Base-by-base conservation (phyloP, 2,329 filamentous ascomycete genomes). In the Pestalotiopsis sp. region DNA sequence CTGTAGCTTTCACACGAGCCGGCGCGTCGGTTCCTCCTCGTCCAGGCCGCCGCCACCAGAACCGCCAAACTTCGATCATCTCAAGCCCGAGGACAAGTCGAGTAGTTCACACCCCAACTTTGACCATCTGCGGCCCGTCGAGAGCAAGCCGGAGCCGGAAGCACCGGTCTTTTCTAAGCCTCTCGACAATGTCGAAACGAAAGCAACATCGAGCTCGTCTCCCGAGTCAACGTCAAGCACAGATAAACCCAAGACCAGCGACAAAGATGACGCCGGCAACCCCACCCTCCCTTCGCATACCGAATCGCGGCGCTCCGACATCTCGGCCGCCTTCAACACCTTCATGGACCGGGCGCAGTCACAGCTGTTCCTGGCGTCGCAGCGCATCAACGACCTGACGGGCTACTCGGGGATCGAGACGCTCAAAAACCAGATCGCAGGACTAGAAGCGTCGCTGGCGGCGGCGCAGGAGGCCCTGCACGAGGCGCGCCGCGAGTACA, bases 321-420 rank as follows among this genome's bases (percentile, higher is more conserved):
- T 84, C 30, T 81, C 80, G 17, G 80, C 82, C 58, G 79, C 80
- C 70, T 88, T 96, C 77, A 88, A 87, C 61, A 80, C 86, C 67
- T 83, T 97, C 77, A 97, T 98, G 93, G 96, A 99, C 81, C 90
- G 93, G 71, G 79, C 98, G 22, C 94, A 98, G 77, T 88, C 91
- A 39, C 94, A 95, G 73, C 86, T 97, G 59, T 92, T 97, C 71
- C 87, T 91, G 64, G 94, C 94, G 3, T 93, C 93, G 1, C 93
- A 96, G 77, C 92, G 92, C 68, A 88, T 99, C 80, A 99, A 98
- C 80, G 93, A 94, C 75, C 88, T 98, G 66, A 99, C 96, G 2
- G 96, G 96, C 71, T 99, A 98, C 83, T 92, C 92, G 1, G 90
- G 92, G 57, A 98, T 99, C 78, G 94, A 98, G 79, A 84, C 88